phyloP scores from a whole-genome alignment of 805 yeast species.

The Grigorovia humatica region DNA sequence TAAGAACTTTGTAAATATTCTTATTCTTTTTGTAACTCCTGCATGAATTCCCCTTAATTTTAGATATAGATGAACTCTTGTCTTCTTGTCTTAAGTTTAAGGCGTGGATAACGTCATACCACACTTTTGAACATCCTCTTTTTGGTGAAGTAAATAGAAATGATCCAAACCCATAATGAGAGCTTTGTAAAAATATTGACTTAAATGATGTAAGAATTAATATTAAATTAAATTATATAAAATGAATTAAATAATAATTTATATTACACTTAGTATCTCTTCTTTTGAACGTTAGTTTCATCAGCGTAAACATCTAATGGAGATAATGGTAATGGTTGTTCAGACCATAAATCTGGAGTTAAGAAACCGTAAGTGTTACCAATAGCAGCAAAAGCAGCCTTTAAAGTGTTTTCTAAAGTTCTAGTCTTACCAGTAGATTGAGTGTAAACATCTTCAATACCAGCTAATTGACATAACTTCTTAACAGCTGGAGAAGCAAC shows the following conservation, averaged over 20 bases:
- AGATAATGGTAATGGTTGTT: slow-evolving; percentile 71
- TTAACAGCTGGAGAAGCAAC: slow-evolving; percentile 99
- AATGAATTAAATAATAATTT: slow-evolving; percentile 1
- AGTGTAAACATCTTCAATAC: slow-evolving; percentile 99
- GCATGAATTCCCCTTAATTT: no score
- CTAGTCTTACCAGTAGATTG: slow-evolving; percentile 98
- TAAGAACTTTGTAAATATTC: not conserved
- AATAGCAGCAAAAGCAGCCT: slow-evolving; percentile 98
- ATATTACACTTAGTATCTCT: slow-evolving; percentile 49
- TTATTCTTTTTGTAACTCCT: no score
- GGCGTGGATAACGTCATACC: no score
- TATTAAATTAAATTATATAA: not conserved
- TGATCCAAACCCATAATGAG: no score
- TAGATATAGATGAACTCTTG: no score
- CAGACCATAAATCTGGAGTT: slow-evolving; percentile 98
- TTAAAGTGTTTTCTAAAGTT: slow-evolving; percentile 99
- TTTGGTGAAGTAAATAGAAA: no score
- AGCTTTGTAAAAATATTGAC: no score
- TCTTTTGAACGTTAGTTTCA: slow-evolving; percentile 65
- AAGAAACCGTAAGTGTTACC: slow-evolving; percentile 99
- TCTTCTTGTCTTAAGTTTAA: no score
- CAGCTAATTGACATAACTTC: slow-evolving; percentile 98
- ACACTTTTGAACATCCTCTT: no score
- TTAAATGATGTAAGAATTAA: not conserved
- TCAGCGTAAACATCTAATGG: slow-evolving; percentile 94